These are phyloP conservation scores for Sodiomyces alkalinus DNA, from an alignment of 2,329 filamentous ascomycete species.

Conservation along the genomic window DNA sequence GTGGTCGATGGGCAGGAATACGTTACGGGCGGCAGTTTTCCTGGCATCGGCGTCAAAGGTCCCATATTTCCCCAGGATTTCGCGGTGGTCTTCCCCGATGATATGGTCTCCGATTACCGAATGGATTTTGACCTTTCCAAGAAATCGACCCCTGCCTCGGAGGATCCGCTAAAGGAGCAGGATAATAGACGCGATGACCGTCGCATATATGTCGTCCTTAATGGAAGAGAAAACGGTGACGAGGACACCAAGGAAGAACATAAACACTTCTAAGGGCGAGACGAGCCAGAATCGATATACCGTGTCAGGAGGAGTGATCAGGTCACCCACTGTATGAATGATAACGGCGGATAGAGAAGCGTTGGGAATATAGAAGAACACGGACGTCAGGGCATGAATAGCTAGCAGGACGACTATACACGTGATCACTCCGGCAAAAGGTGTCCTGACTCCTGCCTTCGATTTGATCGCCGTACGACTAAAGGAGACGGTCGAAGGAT, in stretches of 20 bases:
- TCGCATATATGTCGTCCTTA: conserved; percentile 84
- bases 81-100: conserved; percentile 41
- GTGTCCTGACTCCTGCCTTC: conserved; percentile 87
- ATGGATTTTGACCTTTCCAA: conserved; percentile 71
- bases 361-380: conserved; percentile 89
- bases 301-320: conserved; percentile 81
- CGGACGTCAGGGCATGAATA: conserved; percentile 71
- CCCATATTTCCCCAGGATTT: conserved; percentile 36
- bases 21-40: conserved; percentile 48
- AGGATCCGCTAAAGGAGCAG: conserved; percentile 73
- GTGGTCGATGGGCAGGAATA: conserved; percentile 79
- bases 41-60: conserved; percentile 31
- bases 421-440: conserved; percentile 79
- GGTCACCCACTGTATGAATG: conserved; percentile 85
- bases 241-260: conserved; percentile 87
- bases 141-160: conserved; percentile 67
- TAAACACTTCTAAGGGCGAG: conserved; percentile 74
- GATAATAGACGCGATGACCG: conserved; percentile 60
- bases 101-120: conserved; percentile 68
- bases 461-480: conserved; percentile 94
- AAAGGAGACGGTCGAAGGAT: conserved; percentile 89
- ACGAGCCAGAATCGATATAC: conserved; percentile 94
- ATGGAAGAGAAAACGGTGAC: conserved; percentile 81
- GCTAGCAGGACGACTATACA: conserved; percentile 74
- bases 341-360: conserved; percentile 75